Evolutionary conservation across 1,139 yeast species (phyloP), one percentile per base, ranked within the genome.

Genomic region (Eremothecium gossypii): DNA sequence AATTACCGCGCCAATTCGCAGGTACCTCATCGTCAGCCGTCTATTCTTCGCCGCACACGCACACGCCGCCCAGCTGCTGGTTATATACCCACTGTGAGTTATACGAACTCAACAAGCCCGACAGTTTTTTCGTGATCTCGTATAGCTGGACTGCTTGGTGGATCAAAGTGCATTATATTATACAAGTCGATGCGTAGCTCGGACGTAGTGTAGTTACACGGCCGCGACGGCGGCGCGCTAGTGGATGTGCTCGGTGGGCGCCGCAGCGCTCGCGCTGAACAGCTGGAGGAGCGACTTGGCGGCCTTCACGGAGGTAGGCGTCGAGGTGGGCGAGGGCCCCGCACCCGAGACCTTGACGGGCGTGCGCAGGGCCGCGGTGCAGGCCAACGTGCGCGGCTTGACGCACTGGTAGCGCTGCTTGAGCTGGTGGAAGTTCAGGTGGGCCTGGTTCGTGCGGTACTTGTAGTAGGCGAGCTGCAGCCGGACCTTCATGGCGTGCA

Each of bases 391-490:
- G n/a, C 35, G 12, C 12, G 35, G n/a, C 17, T 32, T 32, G 17
- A 7, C 35, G 17, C 20, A 10, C 20, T 12, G n/a, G 20, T 32
- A 17, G n/a, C 35, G 20, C 10, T 31, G 36, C 14, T 14, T 27
- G 11, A 39, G 38, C 41, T 41, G 38, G 17, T 33, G 44, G 42
- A 58, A 58, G 28, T 52, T 57, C 30, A 56, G 45, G 29, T 54
- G 58, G 2, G 69, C 63, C 55, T 77, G 83, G 51, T 76, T 70
- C 2, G 81, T 76, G 43, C 66, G 74, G 44, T 83, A 74, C 58
- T 84, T 85, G 66, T 77, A 84, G 54, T 82, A 74, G 1, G 96
- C 96, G 52, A 85, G 66, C 56, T 79, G 83, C 32, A 86, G 70
- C 53, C 89, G 77, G 52, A 79, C 68, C 57, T 80, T 80, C 54